A percentile compares a stretch with the other conserved stretches of the same genome.
These are phyloP conservation scores for Penicillium coprophilum DNA, from an alignment of 495 filamentous ascomycete genomes.

Conservation along the genomic window DNA sequence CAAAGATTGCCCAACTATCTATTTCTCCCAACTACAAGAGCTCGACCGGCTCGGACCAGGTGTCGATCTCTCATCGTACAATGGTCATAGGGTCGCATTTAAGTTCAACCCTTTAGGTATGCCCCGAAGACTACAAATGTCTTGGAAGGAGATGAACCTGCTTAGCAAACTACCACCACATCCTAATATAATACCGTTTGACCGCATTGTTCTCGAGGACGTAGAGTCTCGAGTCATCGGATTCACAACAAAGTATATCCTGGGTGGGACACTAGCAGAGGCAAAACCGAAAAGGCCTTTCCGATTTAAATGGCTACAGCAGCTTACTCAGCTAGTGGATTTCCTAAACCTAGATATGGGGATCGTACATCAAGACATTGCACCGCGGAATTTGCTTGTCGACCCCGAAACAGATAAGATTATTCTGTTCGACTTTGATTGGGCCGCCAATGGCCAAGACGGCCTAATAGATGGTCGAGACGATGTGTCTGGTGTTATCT, in stretches of 20 bases:
- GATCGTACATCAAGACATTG: constrained; percentile 43
- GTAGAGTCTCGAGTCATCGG: constrained; percentile 35
- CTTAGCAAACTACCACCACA: constrained; percentile 32
- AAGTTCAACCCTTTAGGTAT: constrained; percentile 3
- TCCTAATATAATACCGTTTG: constrained; percentile 37
- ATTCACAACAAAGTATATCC: constrained; percentile 41
- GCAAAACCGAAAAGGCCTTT: constrained; percentile 27
- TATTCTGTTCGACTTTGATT: constrained; percentile 44
- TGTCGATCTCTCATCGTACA: constrained; percentile 15
- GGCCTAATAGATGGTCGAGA: constrained; percentile 26
- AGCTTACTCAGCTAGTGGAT: constrained; percentile 38
- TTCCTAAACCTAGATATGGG: constrained; percentile 40
- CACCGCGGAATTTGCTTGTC: constrained; percentile 39
- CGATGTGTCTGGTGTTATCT: constrained; percentile 38
- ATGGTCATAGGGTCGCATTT: not conserved
- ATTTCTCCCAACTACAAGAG: constrained; percentile 17
- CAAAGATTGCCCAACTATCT: constrained; percentile 12
- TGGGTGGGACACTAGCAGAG: constrained; percentile 30
- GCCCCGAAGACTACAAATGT: constrained; percentile 21
- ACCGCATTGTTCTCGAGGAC: constrained; percentile 35
- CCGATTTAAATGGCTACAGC: constrained; percentile 36
- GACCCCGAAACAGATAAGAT: constrained; percentile 31
- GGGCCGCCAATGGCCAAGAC: constrained; percentile 25
- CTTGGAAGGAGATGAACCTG: constrained; percentile 40
- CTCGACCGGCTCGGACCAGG: constrained; percentile 25